Percentiles rank a stretch among this genome's conserved stretches.
Conservation (phyloP, 148 eudicot genomes). For the Talinum fruticosum region DNA sequence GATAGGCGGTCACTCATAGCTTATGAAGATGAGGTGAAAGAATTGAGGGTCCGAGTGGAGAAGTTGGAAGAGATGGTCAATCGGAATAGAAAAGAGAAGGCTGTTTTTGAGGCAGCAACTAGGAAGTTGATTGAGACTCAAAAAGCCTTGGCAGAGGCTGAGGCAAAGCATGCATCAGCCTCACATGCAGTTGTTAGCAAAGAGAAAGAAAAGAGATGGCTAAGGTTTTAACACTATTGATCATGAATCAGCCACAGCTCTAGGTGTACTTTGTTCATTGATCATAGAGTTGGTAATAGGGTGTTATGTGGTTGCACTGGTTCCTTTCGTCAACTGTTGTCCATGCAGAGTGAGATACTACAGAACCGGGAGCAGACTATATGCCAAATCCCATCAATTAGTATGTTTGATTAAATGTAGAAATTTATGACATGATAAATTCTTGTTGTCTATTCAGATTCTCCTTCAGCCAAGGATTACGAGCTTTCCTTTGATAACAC, state of each 20-base stretch:
- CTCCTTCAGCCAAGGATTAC: too few relatives aligned
- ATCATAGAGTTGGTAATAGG: neutral
- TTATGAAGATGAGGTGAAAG: conserved; percentile 79
- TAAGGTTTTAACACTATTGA: conserved; percentile 46
- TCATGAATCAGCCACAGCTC: neutral
- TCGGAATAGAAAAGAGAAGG: conserved; percentile 79
- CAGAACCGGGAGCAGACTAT: neutral
- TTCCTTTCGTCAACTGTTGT: neutral
- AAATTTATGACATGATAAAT: too few relatives aligned
- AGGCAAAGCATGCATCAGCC: conserved; percentile 73
- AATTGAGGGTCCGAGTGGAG: conserved; percentile 49
- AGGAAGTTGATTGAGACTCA: conserved; percentile 74
- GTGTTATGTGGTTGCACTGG: neutral
- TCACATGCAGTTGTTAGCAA: conserved; percentile 66
- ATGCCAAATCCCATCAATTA: neutral
- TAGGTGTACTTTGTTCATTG: neutral
- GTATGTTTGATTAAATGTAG: neutral
- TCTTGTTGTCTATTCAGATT: too few relatives aligned
- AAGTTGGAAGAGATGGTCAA: conserved; percentile 84
- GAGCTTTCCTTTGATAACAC: too few relatives aligned
- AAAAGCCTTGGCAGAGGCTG: conserved; percentile 55
- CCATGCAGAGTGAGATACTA: neutral
- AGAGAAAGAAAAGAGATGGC: conserved; percentile 92
- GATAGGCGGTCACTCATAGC: conserved; percentile 73
- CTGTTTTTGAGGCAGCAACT: conserved; percentile 76